These are phyloP conservation scores for Tylopilus vinaceipallidus DNA, from an alignment of 768 basidiomycete species.

Conservation along the genomic window DNA sequence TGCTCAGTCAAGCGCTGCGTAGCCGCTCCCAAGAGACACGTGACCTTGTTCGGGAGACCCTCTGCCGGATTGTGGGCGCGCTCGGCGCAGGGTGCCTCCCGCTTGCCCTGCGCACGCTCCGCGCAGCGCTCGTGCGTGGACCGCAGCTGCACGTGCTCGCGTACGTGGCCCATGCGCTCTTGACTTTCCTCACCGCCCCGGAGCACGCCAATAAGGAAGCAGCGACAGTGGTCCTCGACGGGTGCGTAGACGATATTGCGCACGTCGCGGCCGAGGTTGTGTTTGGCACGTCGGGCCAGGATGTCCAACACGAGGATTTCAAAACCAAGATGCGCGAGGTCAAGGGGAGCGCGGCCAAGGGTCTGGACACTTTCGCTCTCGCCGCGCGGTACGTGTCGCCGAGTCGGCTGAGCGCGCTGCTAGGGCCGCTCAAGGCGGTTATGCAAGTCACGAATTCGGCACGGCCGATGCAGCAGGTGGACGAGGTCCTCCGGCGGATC, in stretches of 20 bases:
- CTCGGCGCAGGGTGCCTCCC: slow-evolving; percentile 77
- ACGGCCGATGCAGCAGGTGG: slow-evolving; percentile 79
- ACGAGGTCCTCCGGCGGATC: slow-evolving; percentile 84
- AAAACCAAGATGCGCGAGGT: slow-evolving; percentile 95
- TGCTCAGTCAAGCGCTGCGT: slow-evolving; percentile 86
- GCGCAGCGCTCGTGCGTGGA: slow-evolving; percentile 82
- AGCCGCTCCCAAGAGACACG: slow-evolving; percentile 92
- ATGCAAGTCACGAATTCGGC: slow-evolving; percentile 82
- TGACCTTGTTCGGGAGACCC: slow-evolving; percentile 78
- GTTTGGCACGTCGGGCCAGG: slow-evolving; percentile 91
- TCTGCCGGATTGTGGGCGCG: slow-evolving; percentile 72
- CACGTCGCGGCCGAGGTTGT: slow-evolving; percentile 85
- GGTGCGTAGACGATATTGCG: slow-evolving; percentile 74
- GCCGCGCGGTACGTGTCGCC: slow-evolving; percentile 80
- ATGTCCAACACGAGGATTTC: slow-evolving; percentile 86
- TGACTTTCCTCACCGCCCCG: slow-evolving; percentile 74
- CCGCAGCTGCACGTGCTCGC: slow-evolving; percentile 94
- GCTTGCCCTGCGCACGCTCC: slow-evolving; percentile 72
- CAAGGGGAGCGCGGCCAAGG: slow-evolving; percentile 74
- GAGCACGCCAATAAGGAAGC: slow-evolving; percentile 47
- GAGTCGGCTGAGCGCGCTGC: slow-evolving; percentile 66
- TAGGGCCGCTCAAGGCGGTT: slow-evolving; percentile 77
- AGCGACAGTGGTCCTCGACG: slow-evolving; percentile 65
- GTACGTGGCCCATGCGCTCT: slow-evolving; percentile 74
- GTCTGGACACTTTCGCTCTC: slow-evolving; percentile 82